A percentile compares a stretch with the other conserved stretches of the same genome.
phyloP scores from a whole-genome alignment of 179 eudicot species.

The Camellia oleifera region DNA sequence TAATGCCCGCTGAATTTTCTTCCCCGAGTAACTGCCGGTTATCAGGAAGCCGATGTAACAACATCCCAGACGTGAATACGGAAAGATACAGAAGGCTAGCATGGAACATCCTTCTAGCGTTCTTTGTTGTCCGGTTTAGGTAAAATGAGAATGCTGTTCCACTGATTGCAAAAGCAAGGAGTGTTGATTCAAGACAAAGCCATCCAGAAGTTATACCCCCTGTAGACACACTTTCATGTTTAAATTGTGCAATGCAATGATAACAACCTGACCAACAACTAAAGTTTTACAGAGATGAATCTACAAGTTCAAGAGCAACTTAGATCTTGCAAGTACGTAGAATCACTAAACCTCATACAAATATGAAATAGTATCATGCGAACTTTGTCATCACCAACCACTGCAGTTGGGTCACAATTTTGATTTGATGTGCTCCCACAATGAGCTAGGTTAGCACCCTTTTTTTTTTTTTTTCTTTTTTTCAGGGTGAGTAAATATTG shows the following conservation, averaged over 20 bases:
- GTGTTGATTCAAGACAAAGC: constrained; percentile 87
- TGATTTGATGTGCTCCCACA: no score
- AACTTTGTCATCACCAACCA: no score
- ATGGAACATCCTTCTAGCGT: constrained; percentile 86
- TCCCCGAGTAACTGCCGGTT: constrained; percentile 37
- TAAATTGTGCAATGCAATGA: not conserved
- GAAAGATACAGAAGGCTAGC: constrained; percentile 98
- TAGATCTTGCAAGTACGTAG: no score
- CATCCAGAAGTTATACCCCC: constrained; percentile 97
- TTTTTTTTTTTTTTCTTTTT: no score
- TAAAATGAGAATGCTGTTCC: constrained; percentile 71
- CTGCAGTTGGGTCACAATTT: not conserved
- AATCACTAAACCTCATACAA: no score
- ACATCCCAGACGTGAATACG: constrained; percentile 87
- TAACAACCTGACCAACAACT: no score
- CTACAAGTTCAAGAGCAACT: no score
- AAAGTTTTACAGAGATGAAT: no score
- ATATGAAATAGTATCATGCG: no score
- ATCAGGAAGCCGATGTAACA: constrained; percentile 70
- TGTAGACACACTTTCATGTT: constrained; percentile 24
- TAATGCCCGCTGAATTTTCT: constrained; percentile 18
- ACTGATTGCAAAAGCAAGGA: constrained; percentile 73
- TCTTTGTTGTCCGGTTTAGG: constrained; percentile 61
- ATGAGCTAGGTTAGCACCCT: no score
- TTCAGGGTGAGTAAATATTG: no score